Conservation (phyloP, 768 basidiomycete species). For the Leccinum rimulosum region DNA sequence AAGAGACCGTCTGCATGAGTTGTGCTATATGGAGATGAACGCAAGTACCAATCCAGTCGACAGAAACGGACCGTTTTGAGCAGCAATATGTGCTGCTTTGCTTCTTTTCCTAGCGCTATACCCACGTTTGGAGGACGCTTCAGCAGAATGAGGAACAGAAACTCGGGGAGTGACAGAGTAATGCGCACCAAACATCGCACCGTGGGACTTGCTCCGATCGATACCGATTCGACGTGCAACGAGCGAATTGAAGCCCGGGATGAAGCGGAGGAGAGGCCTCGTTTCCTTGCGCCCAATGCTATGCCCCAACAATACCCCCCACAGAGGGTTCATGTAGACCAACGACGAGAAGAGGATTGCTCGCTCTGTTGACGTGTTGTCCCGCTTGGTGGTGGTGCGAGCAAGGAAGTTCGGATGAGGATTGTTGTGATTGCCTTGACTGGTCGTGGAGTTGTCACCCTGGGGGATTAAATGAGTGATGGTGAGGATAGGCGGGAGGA, state of each 20-base stretch:
- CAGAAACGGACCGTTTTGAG: conserved; percentile 53
- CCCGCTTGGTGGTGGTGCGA: too few species aligned
- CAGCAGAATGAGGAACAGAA: conserved; percentile 14
- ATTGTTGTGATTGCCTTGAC: too few species aligned
- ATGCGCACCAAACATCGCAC: conserved; percentile 42
- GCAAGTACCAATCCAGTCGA: conserved; percentile 10
- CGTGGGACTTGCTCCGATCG: conserved; percentile 75
- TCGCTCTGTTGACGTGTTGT: too few species aligned
- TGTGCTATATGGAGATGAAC: conserved; percentile 36
- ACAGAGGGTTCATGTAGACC: conserved; percentile 19
- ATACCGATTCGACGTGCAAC: too few species aligned
- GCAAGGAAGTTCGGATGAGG: too few species aligned
- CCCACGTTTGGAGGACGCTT: conserved; percentile 56
- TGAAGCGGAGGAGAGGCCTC: too few species aligned
- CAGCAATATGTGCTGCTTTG: conserved; percentile 63
- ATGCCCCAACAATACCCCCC: conserved; percentile 30
- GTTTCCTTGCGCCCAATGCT: conserved; percentile 27
- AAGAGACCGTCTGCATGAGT: conserved; percentile 45
- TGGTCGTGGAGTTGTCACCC: too few species aligned
- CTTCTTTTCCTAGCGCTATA: conserved; percentile 71
- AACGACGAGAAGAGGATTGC: neutral
- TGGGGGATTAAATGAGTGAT: too few species aligned
- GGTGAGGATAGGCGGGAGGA: too few species aligned
- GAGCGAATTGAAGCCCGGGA: too few species aligned
- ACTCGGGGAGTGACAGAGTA: conserved; percentile 3